These are phyloP conservation scores for Ophiostoma sp. DNA, from an alignment of 2,329 filamentous ascomycete species.

Conservation along the genomic window DNA sequence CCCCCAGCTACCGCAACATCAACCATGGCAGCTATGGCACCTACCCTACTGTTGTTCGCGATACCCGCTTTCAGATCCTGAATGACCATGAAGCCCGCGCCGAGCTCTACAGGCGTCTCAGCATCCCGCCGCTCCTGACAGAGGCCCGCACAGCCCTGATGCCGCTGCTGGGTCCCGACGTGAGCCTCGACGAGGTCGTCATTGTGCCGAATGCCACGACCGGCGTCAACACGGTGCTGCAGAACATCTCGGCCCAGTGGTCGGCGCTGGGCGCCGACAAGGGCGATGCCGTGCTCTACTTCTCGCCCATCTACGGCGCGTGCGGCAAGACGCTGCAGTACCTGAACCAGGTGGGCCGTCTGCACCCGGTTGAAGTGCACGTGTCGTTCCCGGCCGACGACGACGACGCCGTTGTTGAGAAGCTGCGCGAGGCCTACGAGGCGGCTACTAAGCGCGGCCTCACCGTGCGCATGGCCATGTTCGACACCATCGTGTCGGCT, in stretches of 20 bases:
- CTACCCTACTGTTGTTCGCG: conserved; percentile 53
- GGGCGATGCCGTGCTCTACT: conserved; percentile 62
- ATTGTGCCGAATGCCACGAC: conserved; percentile 68
- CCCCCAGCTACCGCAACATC: conserved; percentile 32
- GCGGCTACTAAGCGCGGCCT: conserved; percentile 46
- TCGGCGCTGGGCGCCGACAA: conserved; percentile 27
- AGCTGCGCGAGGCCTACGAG: conserved; percentile 50
- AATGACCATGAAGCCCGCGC: conserved; percentile 54
- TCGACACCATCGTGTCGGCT: conserved; percentile 63
- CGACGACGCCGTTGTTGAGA: conserved; percentile 51
- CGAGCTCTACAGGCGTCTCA: conserved; percentile 61
- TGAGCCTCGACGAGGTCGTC: conserved; percentile 51
- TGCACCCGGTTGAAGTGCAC: conserved; percentile 43
- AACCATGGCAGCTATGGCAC: conserved; percentile 61
- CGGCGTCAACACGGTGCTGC: conserved; percentile 60
- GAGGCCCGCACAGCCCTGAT: conserved; percentile 55
- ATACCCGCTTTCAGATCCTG: conserved; percentile 49
- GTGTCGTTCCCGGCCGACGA: conserved; percentile 57
- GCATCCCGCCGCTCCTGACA: conserved; percentile 51
- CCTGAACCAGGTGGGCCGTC: conserved; percentile 49
- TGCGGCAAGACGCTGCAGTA: conserved; percentile 60
- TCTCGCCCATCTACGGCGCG: conserved; percentile 61
- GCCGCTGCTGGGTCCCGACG: conserved; percentile 47
- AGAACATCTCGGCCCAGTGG: conserved; percentile 46
- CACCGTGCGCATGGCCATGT: conserved; percentile 58